Base-by-base conservation (phyloP, 2,329 filamentous ascomycete genomes). In the Pseudopyrenochaeta lycopersici region DNA sequence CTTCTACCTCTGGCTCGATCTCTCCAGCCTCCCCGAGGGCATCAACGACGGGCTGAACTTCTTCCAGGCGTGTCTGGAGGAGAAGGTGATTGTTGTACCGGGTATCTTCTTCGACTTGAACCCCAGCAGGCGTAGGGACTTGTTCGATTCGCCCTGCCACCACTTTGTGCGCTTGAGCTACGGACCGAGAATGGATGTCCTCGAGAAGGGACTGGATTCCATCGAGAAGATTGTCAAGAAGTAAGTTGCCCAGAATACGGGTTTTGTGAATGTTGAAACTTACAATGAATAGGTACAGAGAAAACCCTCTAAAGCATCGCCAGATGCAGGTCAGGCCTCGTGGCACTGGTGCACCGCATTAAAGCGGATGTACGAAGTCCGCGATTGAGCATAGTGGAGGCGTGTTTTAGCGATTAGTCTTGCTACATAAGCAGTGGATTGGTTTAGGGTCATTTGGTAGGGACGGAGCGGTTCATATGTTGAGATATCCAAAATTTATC, bases 91-190 rank as follows among this genome's bases (percentile, higher is more conserved):
- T 71, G 92, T 97, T 15, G 94, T 98, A 4, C 94, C 94, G 0
- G 94, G 94, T 55, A 98, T 98, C 76, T 98, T 98, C 84, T 98
- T 98, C 75, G 94, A 98, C 71, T 79, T 98, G 61, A 98, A 98
- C 80, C 94, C 94, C 3, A 89, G 90, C 31, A 90, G 92, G 75
- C 85, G 94, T 62, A 85, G 94, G 73, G 94, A 98, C 76, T 78
- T 98, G 64, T 98, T 98, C 64, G 94, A 98, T 78, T 91, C 87
- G 64, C 94, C 94, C 54, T 97, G 94, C 78, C 94, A 98, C 78
- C 80, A 78, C 59, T 78, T 76, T 62, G 76, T 78, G 15, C 49
- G 76, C 12, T 46, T 78, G 53, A 77, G 74, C 31, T 78, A 78
- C 38, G 76, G 76, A 1, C 76, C 76, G 1, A 63, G 68, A 27